Conservation (phyloP, 106 monocot genomes). For the Vanilla planifolia region DNA sequence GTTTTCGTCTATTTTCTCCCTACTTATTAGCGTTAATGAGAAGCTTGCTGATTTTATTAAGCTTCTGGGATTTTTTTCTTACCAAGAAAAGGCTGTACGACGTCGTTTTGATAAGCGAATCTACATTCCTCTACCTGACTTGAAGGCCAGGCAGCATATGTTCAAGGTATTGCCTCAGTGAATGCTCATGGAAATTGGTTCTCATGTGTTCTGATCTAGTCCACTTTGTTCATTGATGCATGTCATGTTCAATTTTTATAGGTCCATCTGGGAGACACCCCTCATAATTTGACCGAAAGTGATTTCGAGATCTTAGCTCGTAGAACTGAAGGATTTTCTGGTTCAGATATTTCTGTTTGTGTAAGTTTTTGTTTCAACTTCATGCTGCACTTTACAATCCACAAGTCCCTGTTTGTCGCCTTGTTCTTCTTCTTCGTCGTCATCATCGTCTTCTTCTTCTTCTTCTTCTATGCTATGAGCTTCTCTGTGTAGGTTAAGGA, state of each 20-base stretch:
- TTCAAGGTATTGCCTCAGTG: slow-evolving; percentile 47
- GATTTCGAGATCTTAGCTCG: slow-evolving; percentile 69
- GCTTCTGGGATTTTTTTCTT: slow-evolving; percentile 8
- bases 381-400: background rate
- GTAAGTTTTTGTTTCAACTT: slow-evolving; percentile 38
- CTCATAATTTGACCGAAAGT: slow-evolving; percentile 62
- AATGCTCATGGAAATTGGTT: background rate
- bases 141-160: slow-evolving; percentile 86
- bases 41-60: background rate
- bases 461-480: no score
- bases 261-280: slow-evolving; percentile 83
- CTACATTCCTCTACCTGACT: slow-evolving; percentile 80
- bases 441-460: background rate
- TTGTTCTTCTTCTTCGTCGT: background rate
- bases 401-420: no score
- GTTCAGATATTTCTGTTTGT: slow-evolving; percentile 79
- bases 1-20: background rate
- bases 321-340: slow-evolving; percentile 70
- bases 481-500: slow-evolving; percentile 50
- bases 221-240: background rate
- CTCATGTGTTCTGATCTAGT: background rate
- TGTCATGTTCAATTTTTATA: slow-evolving; percentile 10
- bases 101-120: slow-evolving; percentile 86
- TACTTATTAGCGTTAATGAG: background rate
- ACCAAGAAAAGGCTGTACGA: slow-evolving; percentile 43